These are phyloP conservation scores for Trichoderma aggressivum DNA, from an alignment of 2,329 filamentous ascomycete genomes.

Conservation along the genomic window DNA sequence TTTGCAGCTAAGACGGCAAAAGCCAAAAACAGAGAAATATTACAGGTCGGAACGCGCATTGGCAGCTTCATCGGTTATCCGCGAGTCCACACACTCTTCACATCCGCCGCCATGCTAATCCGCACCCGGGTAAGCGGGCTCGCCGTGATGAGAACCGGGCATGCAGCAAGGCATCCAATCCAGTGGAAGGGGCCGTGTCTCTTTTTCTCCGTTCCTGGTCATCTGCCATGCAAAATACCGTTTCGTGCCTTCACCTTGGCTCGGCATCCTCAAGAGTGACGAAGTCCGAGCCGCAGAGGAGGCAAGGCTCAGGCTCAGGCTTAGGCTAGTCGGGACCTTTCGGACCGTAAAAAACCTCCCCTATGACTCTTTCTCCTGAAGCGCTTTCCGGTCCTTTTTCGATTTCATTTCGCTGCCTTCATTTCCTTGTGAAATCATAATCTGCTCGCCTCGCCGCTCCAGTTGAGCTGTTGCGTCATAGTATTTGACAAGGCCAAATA, in stretches of 20 bases:
- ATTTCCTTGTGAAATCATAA: slow-evolving; percentile 12
- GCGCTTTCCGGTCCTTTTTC: slow-evolving; percentile 1
- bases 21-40: background rate
- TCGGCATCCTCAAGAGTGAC: background rate
- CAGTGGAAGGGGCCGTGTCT: background rate
- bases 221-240: background rate
- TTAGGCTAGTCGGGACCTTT: slow-evolving; percentile 5
- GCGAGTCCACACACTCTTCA: background rate
- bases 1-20: background rate
- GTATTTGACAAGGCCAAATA: background rate
- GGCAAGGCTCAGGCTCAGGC: background rate
- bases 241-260: background rate
- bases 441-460: background rate
- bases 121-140: slow-evolving; percentile 8
- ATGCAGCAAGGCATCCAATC: slow-evolving; percentile 7
- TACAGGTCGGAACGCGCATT: background rate
- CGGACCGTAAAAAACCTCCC: background rate
- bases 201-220: background rate
- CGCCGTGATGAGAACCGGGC: background rate
- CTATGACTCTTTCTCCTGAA: slow-evolving; percentile 1
- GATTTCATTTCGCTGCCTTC: background rate
- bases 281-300: background rate
- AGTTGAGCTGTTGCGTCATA: background rate
- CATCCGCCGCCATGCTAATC: slow-evolving; percentile 1
- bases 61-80: background rate